phyloP scores from a whole-genome alignment of 2,329 filamentous ascomycete genomes.

The Chalaropsis thielavioides region DNA sequence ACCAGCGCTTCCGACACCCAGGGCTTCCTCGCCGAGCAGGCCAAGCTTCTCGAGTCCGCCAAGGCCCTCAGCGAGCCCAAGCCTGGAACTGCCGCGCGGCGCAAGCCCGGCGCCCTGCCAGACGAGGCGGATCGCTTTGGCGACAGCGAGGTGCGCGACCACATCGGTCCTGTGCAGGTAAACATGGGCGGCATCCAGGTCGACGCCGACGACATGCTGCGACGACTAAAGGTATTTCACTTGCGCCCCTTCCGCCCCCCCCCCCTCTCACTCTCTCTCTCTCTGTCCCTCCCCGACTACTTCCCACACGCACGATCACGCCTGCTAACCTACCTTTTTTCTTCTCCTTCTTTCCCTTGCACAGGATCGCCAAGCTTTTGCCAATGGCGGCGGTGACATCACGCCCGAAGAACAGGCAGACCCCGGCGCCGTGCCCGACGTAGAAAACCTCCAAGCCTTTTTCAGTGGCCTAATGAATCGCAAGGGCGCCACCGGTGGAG shows the following conservation, averaged over 20 bases:
- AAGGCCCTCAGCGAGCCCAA: slow-evolving; percentile 8
- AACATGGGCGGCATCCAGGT: slow-evolving; percentile 97
- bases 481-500: slow-evolving; percentile 23
- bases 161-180: slow-evolving; percentile 90
- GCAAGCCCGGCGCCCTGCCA: slow-evolving; percentile 31
- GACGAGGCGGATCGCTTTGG: slow-evolving; percentile 10
- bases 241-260: neutral
- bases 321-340: neutral
- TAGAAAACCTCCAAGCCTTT: slow-evolving; percentile 33
- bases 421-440: slow-evolving; percentile 11
- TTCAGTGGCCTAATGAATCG: slow-evolving; percentile 46
- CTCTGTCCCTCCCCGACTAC: neutral
- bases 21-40: slow-evolving; percentile 59
- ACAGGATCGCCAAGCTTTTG: slow-evolving; percentile 44
- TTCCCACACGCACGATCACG: neutral
- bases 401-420: slow-evolving; percentile 10
- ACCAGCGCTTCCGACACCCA: slow-evolving; percentile 46
- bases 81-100: slow-evolving; percentile 25
- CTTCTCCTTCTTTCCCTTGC: neutral
- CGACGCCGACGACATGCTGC: slow-evolving; percentile 85
- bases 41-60: slow-evolving; percentile 51
- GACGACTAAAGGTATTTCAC: slow-evolving; percentile 59
- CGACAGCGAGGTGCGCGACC: slow-evolving; percentile 43
- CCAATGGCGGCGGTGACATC: slow-evolving; percentile 17
- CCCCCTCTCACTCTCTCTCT: neutral